phyloP scores from a whole-genome alignment of 2,329 filamentous ascomycete genomes.

The Nothomitra cinnamomea region DNA sequence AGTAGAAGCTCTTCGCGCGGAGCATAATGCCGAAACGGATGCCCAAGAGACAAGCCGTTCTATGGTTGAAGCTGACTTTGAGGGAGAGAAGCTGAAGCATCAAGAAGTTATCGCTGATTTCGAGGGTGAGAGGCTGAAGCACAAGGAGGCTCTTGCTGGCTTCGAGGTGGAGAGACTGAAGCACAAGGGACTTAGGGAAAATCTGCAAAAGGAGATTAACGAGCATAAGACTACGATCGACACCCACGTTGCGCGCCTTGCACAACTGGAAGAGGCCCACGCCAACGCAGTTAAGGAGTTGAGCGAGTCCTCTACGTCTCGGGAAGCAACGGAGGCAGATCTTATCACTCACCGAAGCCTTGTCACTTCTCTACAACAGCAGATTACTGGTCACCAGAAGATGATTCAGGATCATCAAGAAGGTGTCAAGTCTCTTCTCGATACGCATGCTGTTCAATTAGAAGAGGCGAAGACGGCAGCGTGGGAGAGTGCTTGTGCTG shows the following conservation, averaged over 20 bases:
- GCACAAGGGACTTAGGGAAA: slow-evolving; percentile 40
- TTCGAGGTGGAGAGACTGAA: slow-evolving; percentile 33
- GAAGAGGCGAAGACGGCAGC: slow-evolving; percentile 22
- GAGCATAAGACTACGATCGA: slow-evolving; percentile 62
- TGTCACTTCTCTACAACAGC: slow-evolving; percentile 36
- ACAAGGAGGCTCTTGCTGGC: slow-evolving; percentile 12
- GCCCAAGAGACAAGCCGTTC: not conserved
- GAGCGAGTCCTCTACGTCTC: slow-evolving; percentile 39
- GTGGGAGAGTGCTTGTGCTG: slow-evolving; percentile 18
- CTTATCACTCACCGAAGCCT: slow-evolving; percentile 27
- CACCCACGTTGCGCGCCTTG: slow-evolving; percentile 50
- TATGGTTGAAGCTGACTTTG: slow-evolving; percentile 14
- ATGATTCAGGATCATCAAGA: slow-evolving; percentile 36
- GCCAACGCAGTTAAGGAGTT: slow-evolving; percentile 47
- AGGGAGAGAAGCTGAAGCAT: not conserved
- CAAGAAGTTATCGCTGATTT: slow-evolving; percentile 12
- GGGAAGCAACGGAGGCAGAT: slow-evolving; percentile 29
- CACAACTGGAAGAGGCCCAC: slow-evolving; percentile 58
- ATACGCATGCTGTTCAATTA: slow-evolving; percentile 31
- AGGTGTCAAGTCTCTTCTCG: slow-evolving; percentile 33
- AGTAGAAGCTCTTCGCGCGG: slow-evolving; percentile 16
- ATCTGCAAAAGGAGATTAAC: slow-evolving; percentile 58
- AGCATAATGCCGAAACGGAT: not conserved
- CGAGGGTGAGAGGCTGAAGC: not conserved
- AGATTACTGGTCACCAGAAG: slow-evolving; percentile 38